Evolutionary conservation across 1,284 basidiomycete species (phyloP), one percentile per base, ranked within the genome.

Genomic region (Ganoderma sinense): DNA sequence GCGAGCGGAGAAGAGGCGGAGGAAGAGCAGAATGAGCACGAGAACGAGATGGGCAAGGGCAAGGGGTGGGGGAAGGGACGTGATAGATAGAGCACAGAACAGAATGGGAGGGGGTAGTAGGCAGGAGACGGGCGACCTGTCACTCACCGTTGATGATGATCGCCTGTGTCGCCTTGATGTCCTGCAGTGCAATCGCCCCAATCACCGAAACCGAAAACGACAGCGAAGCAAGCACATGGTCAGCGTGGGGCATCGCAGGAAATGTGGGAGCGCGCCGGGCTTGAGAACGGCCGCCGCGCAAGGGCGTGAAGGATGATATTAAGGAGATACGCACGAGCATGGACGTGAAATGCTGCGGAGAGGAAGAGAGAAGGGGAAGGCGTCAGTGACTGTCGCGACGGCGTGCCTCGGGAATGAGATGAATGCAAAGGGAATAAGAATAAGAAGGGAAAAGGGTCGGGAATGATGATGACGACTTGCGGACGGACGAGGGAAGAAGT

Each of bases 81-180:
- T 36, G 36, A 36, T 36, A 10, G 36, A 7, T n/a, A n/a, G n/a
- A n/a, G n/a, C n/a, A 36, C 36, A n/a, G 31, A 62, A 10, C 26
- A 31, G 31, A 16, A 36, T 13, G 18, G 13, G 13, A 55, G 16
- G 26, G 26, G 13, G 26, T 13, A 5, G 31, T 31, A n/a, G 43
- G n/a, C n/a, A n/a, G 16, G 33, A 13, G 7, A 45, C 18, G 65
- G 33, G 43, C 7, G 29, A 80, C 36, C n/a, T n/a, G 36, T 36
- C 36, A 36, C 89, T 70, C 69, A 91, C 92, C 90, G 77, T 89
- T 90, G 39, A 88, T 84, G 73, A 94, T 91, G 73, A 94, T 91
- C 61, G 84, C 84, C 74, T 92, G 91, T n/a, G 91, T 92, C 31
- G 91, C 89, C 74, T 88, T 87, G 73, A 92, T 87, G 76, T 94